Evolutionary conservation across 2,329 filamentous ascomycete species (phyloP), one percentile per base, ranked within the genome.

Genomic region (Chaetomiaceae sp.): DNA sequence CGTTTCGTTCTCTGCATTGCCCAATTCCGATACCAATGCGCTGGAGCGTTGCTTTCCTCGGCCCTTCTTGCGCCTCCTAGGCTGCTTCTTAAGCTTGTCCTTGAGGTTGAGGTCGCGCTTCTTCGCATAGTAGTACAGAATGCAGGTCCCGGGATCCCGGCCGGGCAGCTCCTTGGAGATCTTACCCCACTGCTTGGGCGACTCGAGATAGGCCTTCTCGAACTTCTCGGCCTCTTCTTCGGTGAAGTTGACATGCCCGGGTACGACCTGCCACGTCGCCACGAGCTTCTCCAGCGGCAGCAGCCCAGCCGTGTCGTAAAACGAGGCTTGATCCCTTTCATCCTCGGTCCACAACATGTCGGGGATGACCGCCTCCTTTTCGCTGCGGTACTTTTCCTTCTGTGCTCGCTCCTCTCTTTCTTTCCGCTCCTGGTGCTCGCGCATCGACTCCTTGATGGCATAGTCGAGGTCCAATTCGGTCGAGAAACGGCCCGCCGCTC

Each of bases 121-220:
- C 61, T 84, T 86, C 52, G 86, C 74, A 64, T 93, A 93, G 65
- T 93, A 93, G 64, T 90, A 88, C 60, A 88, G 84, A 56, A 93
- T 93, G 64, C 84, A 88, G 38, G 86, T 79, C 54, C 84, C 83
- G 64, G 88, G 89, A 57, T 86, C 81, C 19, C 86, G 79, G 24
- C 76, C 73, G 1, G 77, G 75, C 6, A 91, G 68, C 19, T 74
- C 73, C 48, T 84, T 79, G 5, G 86, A 84, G 48, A 93, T 81
- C 56, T 79, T 81, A 47, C 85, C 84, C 85, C 86, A 93, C 59
- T 89, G 86, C 71, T 93, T 93, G 0, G 86, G 84, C 48, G 77
- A 78, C 51, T 88, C 83, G 41, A 86, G 73, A 58, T 88, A 91
- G 10, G 79, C 75, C 56, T 84, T 81, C 55, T 89, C 84, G 60